These are phyloP conservation scores for Pseudogymnoascus sp. DNA, from an alignment of 2,329 filamentous ascomycete genomes.

Conservation along the genomic window DNA sequence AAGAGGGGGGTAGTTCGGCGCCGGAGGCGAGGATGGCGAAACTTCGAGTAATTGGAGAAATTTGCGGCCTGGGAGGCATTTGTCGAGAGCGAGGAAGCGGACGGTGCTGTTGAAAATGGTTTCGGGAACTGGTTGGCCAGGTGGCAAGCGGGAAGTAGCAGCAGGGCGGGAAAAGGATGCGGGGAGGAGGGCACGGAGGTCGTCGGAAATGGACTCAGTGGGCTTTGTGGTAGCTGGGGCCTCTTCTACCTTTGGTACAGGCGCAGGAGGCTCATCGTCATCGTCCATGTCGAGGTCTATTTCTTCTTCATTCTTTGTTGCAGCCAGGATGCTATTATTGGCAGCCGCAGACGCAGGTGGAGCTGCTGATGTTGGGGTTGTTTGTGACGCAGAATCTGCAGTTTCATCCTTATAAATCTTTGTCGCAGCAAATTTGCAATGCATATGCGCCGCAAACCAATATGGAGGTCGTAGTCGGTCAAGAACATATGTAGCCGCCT, in stretches of 20 bases:
- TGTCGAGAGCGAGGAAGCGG: slow-evolving; percentile 82
- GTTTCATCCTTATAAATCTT: slow-evolving; percentile 41
- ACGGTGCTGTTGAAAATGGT: slow-evolving; percentile 72
- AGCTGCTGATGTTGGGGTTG: background rate
- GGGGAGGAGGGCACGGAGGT: slow-evolving; percentile 65
- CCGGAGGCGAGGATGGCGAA: slow-evolving; percentile 17
- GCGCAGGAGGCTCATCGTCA: slow-evolving; percentile 28
- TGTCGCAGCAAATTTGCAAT: slow-evolving; percentile 73
- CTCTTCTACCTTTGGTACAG: slow-evolving; percentile 17
- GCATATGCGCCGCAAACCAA: slow-evolving; percentile 93
- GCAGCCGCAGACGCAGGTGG: background rate
- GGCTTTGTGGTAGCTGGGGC: slow-evolving; percentile 21
- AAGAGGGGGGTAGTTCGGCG: slow-evolving; percentile 16
- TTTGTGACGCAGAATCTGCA: background rate
- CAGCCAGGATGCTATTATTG: background rate
- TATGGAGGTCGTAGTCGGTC: slow-evolving; percentile 71
- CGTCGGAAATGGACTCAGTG: slow-evolving; percentile 36
- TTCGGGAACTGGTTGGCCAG: slow-evolving; percentile 56
- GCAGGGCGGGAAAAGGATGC: slow-evolving; percentile 55
- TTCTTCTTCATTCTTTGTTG: slow-evolving; percentile 52
- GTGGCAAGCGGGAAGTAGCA: slow-evolving; percentile 32
- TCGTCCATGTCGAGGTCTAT: slow-evolving; percentile 58
- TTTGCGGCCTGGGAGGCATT: slow-evolving; percentile 69
- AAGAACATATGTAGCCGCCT: slow-evolving; percentile 71
- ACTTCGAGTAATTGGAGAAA: slow-evolving; percentile 75